These are phyloP conservation scores for Nigrospora sphaerica DNA, from an alignment of 2,329 filamentous ascomycete species.

Conservation along the genomic window DNA sequence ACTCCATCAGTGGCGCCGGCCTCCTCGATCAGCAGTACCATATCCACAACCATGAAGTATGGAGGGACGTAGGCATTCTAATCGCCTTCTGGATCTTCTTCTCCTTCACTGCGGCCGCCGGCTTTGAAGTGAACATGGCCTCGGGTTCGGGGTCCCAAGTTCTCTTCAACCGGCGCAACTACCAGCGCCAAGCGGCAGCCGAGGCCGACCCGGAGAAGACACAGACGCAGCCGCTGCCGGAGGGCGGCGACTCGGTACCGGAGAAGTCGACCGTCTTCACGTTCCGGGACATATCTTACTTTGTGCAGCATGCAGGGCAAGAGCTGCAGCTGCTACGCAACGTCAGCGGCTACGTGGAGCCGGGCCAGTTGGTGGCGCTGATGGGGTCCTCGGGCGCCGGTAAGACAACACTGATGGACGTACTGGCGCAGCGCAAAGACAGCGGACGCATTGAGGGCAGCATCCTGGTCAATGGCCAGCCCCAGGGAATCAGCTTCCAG, in stretches of 20 bases:
- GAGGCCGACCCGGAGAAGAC: slow-evolving; percentile 15
- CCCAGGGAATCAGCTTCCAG: slow-evolving; percentile 57
- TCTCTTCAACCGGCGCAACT: slow-evolving; percentile 55
- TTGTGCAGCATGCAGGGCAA: slow-evolving; percentile 39
- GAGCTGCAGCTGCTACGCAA: slow-evolving; percentile 50
- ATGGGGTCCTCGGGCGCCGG: slow-evolving; percentile 60
- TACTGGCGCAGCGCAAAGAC: slow-evolving; percentile 54
- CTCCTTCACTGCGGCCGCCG: slow-evolving; percentile 62
- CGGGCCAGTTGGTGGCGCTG: slow-evolving; percentile 56
- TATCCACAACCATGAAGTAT: slow-evolving; percentile 52
- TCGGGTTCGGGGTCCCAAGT: slow-evolving; percentile 57
- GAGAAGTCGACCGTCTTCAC: slow-evolving; percentile 3
- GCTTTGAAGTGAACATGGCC: slow-evolving; percentile 63
- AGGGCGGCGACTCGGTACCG: neutral
- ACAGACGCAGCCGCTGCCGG: neutral
- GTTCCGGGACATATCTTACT: slow-evolving; percentile 4
- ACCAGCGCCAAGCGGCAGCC: slow-evolving; percentile 45
- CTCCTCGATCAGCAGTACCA: slow-evolving; percentile 46
- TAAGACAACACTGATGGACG: slow-evolving; percentile 58
- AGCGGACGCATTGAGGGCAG: slow-evolving; percentile 47
- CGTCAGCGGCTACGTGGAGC: slow-evolving; percentile 54
- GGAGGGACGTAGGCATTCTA: slow-evolving; percentile 74
- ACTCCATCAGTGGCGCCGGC: slow-evolving; percentile 42
- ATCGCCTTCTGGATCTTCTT: slow-evolving; percentile 72
- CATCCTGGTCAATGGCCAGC: slow-evolving; percentile 62